Base-by-base conservation (phyloP, 2,329 filamentous ascomycete genomes). In the Beauveria pseudobassiana region DNA sequence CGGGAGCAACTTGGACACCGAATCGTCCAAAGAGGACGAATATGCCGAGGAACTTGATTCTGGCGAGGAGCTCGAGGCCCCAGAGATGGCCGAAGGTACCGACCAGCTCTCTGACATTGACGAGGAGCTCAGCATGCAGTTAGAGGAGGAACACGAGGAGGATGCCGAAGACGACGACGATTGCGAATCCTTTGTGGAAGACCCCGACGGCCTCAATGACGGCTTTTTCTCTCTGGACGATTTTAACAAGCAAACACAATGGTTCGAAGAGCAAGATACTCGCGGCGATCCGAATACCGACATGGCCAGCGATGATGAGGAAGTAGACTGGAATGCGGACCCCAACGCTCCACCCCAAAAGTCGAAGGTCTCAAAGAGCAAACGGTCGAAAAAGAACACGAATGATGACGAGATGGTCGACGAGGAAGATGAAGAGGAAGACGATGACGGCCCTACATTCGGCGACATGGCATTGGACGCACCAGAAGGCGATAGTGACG, bases 161-260 rank as follows among this genome's bases (percentile, higher is more conserved):
- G 76, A 77, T 1, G 73, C 75, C 0, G 78, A 78, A 0, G 79
- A 81, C 1, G 75, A 75, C 12, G 77, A 80, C 3, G 80, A 81
- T 22, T 73, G 76, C 1, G 81, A 82, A 54, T 82, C 83, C 45
- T 87, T 88, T 63, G 77, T 86, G 9, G 80, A 87, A 67, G 92
- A 98, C 69, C 86, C 87, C 4, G 82, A 95, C 70, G 91, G 92
- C 7, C 84, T 99, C 38, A 98, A 99, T 70, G 95, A 99, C 71
- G 93, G 92, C 5, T 99, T 99, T 78, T 99, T 99, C 77, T 96
- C 91, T 18, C 93, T 99, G 69, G 93, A 98, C 69, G 87, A 96
- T 63, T 99, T 99, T 82, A 99, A 99, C 80, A 91, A 88, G 72
- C 90, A 96, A 71, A 91, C 92, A 2, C 91, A 96, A 69, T 89